Percentiles rank a stretch among this genome's conserved stretches.
phyloP scores from a whole-genome alignment of 2,329 filamentous ascomycete genomes.

The Atkinsonella texensis region DNA sequence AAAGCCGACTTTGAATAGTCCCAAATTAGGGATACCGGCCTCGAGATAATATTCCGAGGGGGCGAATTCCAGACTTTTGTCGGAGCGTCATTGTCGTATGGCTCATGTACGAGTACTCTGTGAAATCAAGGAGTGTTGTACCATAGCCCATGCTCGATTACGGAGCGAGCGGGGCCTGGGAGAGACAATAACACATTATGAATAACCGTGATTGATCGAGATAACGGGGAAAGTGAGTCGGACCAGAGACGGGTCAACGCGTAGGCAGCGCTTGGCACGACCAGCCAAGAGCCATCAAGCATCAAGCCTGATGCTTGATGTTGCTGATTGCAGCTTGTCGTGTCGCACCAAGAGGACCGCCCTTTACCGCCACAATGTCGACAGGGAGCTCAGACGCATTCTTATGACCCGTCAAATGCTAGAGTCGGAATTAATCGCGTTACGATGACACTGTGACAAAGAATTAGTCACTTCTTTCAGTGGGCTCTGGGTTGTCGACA shows the following conservation, averaged over 20 bases:
- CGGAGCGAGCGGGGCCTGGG: slow-evolving; percentile 1
- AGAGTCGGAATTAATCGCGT: too few relatives aligned
- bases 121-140: not conserved
- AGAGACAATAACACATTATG: slow-evolving; percentile 1
- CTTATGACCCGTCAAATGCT: too few relatives aligned
- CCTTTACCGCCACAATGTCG: not conserved
- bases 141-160: not conserved
- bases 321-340: not conserved
- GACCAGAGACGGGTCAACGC: not conserved
- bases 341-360: not conserved
- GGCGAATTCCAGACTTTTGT: too few relatives aligned
- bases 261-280: not conserved
- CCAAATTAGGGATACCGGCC: not conserved
- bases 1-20: not conserved
- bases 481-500: too few relatives aligned
- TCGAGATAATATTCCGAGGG: not conserved
- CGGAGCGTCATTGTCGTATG: not conserved
- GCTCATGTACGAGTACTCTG: not conserved
- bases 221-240: not conserved
- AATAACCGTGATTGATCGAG: not conserved
- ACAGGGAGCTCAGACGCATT: too few relatives aligned
- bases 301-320: not conserved
- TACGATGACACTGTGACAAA: too few relatives aligned
- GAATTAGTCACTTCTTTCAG: too few relatives aligned
- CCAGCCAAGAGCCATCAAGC: not conserved